These are phyloP conservation scores for Arctostaphylos glauca DNA, from an alignment of 148 eudicot species.

Conservation along the genomic window DNA sequence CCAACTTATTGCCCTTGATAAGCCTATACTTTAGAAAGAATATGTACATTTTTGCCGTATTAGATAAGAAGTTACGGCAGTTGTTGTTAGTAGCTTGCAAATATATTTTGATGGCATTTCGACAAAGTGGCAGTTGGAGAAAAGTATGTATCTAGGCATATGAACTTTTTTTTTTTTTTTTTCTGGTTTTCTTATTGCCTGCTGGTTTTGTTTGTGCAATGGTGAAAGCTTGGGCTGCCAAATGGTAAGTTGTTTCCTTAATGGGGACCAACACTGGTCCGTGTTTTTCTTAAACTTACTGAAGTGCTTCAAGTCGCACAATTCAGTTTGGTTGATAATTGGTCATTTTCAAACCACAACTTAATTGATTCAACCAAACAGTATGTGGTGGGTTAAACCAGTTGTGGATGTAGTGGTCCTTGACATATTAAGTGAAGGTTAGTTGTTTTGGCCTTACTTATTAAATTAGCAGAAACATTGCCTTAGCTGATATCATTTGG, in stretches of 20 bases:
- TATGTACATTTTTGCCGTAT: neutral
- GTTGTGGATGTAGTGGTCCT: neutral
- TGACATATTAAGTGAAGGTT: neutral
- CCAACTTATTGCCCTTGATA: constrained; percentile 4
- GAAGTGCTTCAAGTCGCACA: neutral
- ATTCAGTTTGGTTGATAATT: neutral
- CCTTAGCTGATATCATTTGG: neutral
- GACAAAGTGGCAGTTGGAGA: neutral
- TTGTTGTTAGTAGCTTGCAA: neutral
- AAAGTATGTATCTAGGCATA: neutral
- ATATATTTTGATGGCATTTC: neutral
- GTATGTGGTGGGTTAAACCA: neutral
- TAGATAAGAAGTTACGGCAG: neutral
- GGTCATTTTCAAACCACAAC: neutral
- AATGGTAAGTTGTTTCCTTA: neutral
- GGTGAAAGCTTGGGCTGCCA: neutral
- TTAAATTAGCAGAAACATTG: neutral
- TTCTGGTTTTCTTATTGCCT: neutral
- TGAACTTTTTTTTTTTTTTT: neutral
- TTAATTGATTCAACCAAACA: neutral
- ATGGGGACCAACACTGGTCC: neutral
- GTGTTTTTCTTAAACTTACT: neutral
- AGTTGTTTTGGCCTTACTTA: neutral
- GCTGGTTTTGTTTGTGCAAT: neutral
- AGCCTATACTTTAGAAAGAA: neutral